Base-by-base conservation (phyloP, 2,329 filamentous ascomycete species). In the Hypoxylon sp. region DNA sequence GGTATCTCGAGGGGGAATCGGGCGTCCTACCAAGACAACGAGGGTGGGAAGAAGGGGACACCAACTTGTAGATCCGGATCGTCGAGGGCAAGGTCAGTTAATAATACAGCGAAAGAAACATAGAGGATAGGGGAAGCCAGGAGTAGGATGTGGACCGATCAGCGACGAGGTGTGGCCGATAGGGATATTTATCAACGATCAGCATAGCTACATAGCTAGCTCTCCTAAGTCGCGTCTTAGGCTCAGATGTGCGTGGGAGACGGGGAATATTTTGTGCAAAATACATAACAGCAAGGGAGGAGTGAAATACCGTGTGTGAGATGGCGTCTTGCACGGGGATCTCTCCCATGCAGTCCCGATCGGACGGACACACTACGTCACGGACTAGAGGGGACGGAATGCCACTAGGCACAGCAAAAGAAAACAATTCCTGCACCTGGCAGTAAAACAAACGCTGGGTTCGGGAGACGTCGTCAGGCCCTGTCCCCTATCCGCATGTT, bases 201-300 rank as follows among this genome's bases (percentile, higher is more conserved):
- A 45, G 43, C 55, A 55, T 62, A 51, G 45, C 29, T 47, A 50
- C 55, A 55, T 62, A 51, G 45, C 29, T 47, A 50, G 24, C 29
- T 40, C 53, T 42, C 48, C 59, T 59, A 55, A 61, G 49, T 66
- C 60, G 64, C 65, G 67, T 62, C 57, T 62, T 51, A 48, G 61
- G 54, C 51, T 35, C 31, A 58, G 49, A 53, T 60, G 60, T 48
- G 56, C 57, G 38, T 56, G 37, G 23, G 29, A 47, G 42, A 42
- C 31, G 9, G 37, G 31, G 52, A 52, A 67, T 63, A 67, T 65
- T 64, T 69, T 72, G 65, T 69, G 65, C 63, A 67, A 63, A 52
- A 62, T 67, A 60, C 67, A 71, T 67, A 69, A 69, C 65, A 70
- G 67, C 59, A 70, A 72, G 70, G 68, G 69, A 62, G 65, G 67